Base-by-base conservation (phyloP, 441 rosid genomes). In the Bruguiera hainesii region DNA sequence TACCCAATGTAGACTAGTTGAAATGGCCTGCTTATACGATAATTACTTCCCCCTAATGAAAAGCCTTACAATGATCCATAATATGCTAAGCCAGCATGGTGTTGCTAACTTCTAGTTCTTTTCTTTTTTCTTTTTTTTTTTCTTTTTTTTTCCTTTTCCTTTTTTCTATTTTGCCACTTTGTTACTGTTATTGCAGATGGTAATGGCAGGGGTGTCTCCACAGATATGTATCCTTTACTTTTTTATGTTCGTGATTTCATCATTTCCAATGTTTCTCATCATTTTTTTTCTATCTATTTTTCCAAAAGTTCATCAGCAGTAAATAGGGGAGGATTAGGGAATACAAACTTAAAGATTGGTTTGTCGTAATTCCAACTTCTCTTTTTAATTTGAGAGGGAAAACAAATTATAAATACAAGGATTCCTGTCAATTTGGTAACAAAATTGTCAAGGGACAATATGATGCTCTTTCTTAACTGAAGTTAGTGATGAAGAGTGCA, bases 171-270 rank as follows among this genome's bases (percentile, higher is more conserved):
- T 58, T 70, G 59, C 18, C 16, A 9, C 53, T 75, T 49, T 62
- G 53, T 62, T 65, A 55, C 29, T 23, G 25, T 57, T 53, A 33
- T 69, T 75, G 73, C 91, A 95, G 99, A 95, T 84, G 98, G 97
- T 81, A 26, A 89, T 87, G 97, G 90, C 87, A 68, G 98, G 98
- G 72, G 63, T 92, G 55, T 85, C 99, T 76, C 95, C 99, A 37
- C 95, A 89, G 76, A 90, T 86, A 78, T 62, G 96, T 92, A 90
- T 89, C 96, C 91, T 82, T 77, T 53, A 23, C 2, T 6, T 23
- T 20, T 55, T 53, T 21, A 19, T 10, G 15, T 21, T 21, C 28
- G 1, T 21, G 57, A 25, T 21, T 53, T 42, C 29, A 48, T 53
- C 7, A 31, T 30, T 6, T 56, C 56, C 48, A 58, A 21, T 62